Base-by-base conservation (phyloP, 345 rosid genomes). In the Mallotus nudiflorus region DNA sequence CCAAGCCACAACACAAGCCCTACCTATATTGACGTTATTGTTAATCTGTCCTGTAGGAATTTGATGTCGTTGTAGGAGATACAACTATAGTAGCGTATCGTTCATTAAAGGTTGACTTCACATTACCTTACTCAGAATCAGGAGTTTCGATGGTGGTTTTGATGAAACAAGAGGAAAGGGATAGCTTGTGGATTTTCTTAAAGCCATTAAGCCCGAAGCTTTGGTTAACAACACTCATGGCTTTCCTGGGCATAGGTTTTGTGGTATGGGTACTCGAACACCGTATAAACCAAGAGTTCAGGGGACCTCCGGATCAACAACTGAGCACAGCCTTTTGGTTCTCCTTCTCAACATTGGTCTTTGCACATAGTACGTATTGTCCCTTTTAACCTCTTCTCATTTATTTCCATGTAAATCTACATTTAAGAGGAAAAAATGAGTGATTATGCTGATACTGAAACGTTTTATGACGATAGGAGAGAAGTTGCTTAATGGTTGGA, bases 251-350 rank as follows among this genome's bases (percentile, higher is more conserved):
- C 28, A 78, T n/a, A 0, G 89, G 86, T 2, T 27, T 72, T 4
- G 69, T 84, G 24, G 83, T 84, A 19, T 85, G 90, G 88, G 65
- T 85, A 18, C 72, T 87, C n/a, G 92, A 89, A 73, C 85, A 73
- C 60, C 48, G 46, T 3, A 63, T 64, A 18, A 84, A 85, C 61
- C 6, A 4, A 0, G 84, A 77, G 14, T 84, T 89, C 67, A 75
- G 77, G 1, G 90, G 92, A 13, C 46, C 88, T 8, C 65, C 75
- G 28, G 3, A 66, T 13, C 55, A 79, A 27, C 77, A 73, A 19
- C 31, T 78, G 0, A 51, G 71, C 33, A 68, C 69, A 19, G 51
- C 40, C 20, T 24, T 73, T 0, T 50, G 54, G 58, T 73, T 69
- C 52, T 62, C 77, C 45, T 78, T 78, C 33, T 59, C 69, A n/a